Conservation (phyloP, 495 filamentous ascomycete species). For the Chaetomium tenue region DNA sequence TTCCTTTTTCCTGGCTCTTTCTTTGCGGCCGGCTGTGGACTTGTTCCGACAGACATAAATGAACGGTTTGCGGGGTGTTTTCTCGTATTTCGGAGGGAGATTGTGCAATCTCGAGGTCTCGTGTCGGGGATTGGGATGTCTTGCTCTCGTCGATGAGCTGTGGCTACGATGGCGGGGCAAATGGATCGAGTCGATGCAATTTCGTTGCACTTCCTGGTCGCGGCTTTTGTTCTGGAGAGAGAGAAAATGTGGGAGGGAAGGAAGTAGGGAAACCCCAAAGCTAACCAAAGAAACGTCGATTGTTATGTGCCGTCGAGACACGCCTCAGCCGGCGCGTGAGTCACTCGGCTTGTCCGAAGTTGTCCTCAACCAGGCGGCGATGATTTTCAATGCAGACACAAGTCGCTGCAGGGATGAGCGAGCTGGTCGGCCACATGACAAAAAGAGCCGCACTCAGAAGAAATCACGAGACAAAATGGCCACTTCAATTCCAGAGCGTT, state of each 20-base stretch:
- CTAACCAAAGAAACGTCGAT: neutral
- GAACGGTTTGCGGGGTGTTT: neutral
- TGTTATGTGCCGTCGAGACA: too few relatives aligned
- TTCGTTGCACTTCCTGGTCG: neutral
- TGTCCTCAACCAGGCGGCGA: neutral
- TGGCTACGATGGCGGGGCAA: neutral
- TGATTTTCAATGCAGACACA: neutral
- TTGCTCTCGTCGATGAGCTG: neutral
- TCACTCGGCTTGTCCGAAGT: neutral
- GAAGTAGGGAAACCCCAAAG: neutral
- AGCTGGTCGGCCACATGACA: conserved; percentile 1
- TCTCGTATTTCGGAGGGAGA: neutral
- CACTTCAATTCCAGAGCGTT: neutral
- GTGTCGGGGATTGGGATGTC: neutral
- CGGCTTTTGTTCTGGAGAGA: too few relatives aligned
- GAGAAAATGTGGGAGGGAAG: too few relatives aligned
- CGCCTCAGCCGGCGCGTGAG: conserved; percentile 2
- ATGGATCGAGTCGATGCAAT: neutral
- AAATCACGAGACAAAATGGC: neutral
- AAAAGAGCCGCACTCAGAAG: neutral
- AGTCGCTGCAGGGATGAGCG: neutral
- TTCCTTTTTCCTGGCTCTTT: neutral
- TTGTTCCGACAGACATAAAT: neutral
- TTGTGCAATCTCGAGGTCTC: neutral
- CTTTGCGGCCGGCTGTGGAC: neutral